These are phyloP conservation scores for Cladorrhinum sp. DNA, from an alignment of 2,329 filamentous ascomycete genomes.

Conservation along the genomic window DNA sequence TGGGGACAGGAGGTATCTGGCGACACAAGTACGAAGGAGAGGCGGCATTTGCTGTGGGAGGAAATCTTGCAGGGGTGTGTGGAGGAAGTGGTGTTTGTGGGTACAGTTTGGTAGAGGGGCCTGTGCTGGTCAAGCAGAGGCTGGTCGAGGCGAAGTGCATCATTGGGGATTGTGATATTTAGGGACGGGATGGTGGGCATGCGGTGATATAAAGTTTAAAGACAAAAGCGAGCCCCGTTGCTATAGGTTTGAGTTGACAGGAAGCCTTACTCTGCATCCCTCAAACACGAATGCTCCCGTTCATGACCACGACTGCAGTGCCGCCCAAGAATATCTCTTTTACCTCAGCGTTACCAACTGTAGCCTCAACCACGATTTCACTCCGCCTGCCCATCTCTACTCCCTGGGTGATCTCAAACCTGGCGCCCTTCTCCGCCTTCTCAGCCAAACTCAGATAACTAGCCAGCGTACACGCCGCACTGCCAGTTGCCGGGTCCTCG, in stretches of 20 bases:
- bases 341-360: constrained; percentile 17
- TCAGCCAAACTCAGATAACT: constrained; percentile 51
- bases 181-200: too few relatives aligned
- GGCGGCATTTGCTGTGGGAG: constrained; percentile 26
- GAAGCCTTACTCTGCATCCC: too few relatives aligned
- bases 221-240: too few relatives aligned
- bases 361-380: constrained; percentile 48
- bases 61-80: constrained; percentile 14
- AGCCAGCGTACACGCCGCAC: constrained; percentile 56
- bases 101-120: constrained; percentile 10
- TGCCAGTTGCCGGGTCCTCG: constrained; percentile 63
- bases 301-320: constrained; percentile 32
- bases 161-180: constrained; percentile 8
- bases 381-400: constrained; percentile 64
- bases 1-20: constrained; percentile 11
- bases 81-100: constrained; percentile 20
- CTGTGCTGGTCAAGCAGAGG: constrained; percentile 12
- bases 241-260: too few relatives aligned
- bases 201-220: too few relatives aligned
- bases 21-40: constrained; percentile 23
- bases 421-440: constrained; percentile 33
- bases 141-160: constrained; percentile 15
- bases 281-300: constrained; percentile 26
- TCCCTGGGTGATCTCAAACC: constrained; percentile 59
- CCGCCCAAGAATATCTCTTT: constrained; percentile 31